Conservation (phyloP, 192 early-diverging fungal genomes). For the Geranomyces michiganensis region DNA sequence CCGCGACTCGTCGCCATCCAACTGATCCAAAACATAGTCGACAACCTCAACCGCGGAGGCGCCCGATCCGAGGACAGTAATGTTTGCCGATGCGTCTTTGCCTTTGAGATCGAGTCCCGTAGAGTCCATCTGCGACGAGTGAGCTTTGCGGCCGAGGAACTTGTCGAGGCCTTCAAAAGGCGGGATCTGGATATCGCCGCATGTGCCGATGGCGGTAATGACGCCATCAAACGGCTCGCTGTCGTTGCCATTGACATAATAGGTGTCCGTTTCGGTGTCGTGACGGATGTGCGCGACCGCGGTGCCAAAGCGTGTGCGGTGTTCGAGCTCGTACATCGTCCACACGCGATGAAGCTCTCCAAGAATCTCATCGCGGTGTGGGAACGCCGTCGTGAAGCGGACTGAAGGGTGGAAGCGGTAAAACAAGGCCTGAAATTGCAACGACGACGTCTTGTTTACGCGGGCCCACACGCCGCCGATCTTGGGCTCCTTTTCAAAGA, state of each 20-base stretch:
- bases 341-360: constrained; percentile 14
- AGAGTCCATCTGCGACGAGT: constrained; percentile 27
- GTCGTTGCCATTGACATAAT: constrained; percentile 11
- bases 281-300: not conserved
- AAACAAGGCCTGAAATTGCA: constrained; percentile 28
- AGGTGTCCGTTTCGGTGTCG: constrained; percentile 2
- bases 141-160: not conserved
- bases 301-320: constrained; percentile 20
- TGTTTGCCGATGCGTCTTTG: not conserved
- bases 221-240: constrained; percentile 24
- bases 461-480: constrained; percentile 30
- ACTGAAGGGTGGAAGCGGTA: constrained; percentile 35
- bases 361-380: constrained; percentile 25
- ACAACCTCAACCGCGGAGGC: constrained; percentile 29
- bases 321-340: constrained; percentile 12
- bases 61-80: constrained; percentile 20
- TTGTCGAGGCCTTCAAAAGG: constrained; percentile 13
- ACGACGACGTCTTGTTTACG: constrained; percentile 30
- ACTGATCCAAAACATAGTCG: constrained; percentile 18
- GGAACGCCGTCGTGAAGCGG: constrained; percentile 15
- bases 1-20: constrained; percentile 15
- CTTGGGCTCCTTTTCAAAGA: constrained; percentile 13
- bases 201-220: constrained; percentile 28
- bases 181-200: constrained; percentile 20
- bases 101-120: not conserved